Percentiles rank a stretch among this genome's conserved stretches.
Evolutionary conservation across 2,329 filamentous ascomycete genomes (phyloP).

Genomic region (Xylaria multiplex): DNA sequence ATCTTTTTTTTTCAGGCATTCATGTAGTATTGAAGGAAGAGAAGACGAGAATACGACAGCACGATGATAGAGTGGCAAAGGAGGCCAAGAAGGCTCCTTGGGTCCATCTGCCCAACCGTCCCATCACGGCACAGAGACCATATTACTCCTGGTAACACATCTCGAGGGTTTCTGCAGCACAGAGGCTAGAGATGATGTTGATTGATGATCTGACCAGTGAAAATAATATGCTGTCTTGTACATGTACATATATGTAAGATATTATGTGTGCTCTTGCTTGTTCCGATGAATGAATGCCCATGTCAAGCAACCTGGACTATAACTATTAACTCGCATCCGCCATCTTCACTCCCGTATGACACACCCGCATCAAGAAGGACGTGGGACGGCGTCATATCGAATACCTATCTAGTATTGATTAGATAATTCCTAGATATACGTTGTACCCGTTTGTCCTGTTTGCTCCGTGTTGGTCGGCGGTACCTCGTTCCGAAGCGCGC

Average conservation of each 20-base stretch:
- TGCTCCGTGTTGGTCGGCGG: neutral
- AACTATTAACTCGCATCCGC: neutral
- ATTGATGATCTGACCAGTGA: neutral
- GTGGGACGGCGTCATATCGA: neutral
- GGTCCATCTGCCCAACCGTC: slow-evolving; percentile 87
- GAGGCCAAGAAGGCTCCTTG: slow-evolving; percentile 80
- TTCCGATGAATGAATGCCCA: slow-evolving; percentile 5
- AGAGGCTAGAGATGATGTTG: neutral
- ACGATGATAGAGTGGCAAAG: slow-evolving; percentile 81
- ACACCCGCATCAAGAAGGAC: neutral
- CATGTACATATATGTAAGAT: slow-evolving; percentile 41
- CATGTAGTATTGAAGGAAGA: slow-evolving; percentile 91
- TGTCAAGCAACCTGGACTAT: neutral
- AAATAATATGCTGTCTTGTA: slow-evolving; percentile 11
- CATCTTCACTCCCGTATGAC: neutral
- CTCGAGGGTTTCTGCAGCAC: neutral
- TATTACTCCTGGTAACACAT: slow-evolving; percentile 85
- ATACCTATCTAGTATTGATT: neutral
- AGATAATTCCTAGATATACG: neutral
- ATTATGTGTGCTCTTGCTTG: slow-evolving; percentile 25
- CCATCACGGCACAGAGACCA: slow-evolving; percentile 83
- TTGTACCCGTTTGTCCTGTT: neutral
- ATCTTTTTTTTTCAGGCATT: slow-evolving; percentile 64
- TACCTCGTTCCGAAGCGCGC: neutral
- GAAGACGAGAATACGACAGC: slow-evolving; percentile 83